Base-by-base conservation (phyloP, 2,329 filamentous ascomycete genomes). In the Cordyceps cicadae region DNA sequence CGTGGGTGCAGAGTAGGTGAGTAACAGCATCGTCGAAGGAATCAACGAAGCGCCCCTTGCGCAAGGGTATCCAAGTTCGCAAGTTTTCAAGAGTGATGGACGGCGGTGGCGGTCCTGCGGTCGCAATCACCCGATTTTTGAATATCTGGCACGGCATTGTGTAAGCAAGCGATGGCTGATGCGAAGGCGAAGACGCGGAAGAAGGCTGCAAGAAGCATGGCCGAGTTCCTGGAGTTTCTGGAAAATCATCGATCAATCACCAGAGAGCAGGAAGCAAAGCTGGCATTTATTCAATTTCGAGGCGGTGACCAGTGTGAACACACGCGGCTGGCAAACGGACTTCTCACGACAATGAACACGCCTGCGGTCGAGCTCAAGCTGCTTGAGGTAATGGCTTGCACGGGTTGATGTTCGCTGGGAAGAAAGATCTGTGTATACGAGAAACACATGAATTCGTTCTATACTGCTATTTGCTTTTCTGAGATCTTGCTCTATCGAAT, bases 1-100 rank as follows among this genome's bases (percentile, higher is more conserved):
- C 79, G 54, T 81, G 76, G 0, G 83, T 84, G 59, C 85, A 83
- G 24, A 96, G 79, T 0, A 96, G 75, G 72, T 96, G 91, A 0
- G 91, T 96, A 11, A 87, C 83, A 0, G 75, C 67, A 0, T 77
- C 70, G 29, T 77, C 77, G 19, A 90, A 72, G 0, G 77, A 73
- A 1, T 75, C 70, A 0, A 75, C 73, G 68, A 85, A 87, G 1
- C 61, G 71, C 1, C 88, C 91, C 7, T 83, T 85, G 62, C 88
- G 83, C 4, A 76, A 69, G 4, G 76, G 75, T 11, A 90, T 79
- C 89, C 90, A 96, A 45, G 76, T 75, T 41, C 78, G 78, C 41
- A 94, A 79, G 48, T 88, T 81, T 1, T 81, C 76, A 2, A 79
- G 72, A 1, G 75, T 77, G 63, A 76, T 75, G 17, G 75, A 70